Evolutionary conservation across 2,329 filamentous ascomycete species (phyloP), one percentile per base, ranked within the genome.

Genomic region (Dothideomycetes sp.): DNA sequence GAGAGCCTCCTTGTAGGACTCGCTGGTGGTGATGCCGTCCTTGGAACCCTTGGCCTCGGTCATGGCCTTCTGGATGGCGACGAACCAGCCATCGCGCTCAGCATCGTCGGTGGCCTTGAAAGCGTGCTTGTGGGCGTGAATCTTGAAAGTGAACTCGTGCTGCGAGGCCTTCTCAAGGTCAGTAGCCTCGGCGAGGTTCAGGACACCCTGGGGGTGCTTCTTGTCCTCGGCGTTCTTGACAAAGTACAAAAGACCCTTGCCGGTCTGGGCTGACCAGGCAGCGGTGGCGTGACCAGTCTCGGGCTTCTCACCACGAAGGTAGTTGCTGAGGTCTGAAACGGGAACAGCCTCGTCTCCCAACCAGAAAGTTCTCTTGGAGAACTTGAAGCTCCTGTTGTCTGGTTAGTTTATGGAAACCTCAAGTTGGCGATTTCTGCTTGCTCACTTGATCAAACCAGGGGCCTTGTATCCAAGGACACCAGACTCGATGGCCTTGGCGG

Each of bases 241-340:
- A 65, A 85, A 84, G 74, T 93, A 94, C 29, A 96, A 72, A 15
- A 96, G 82, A 59, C 91, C 91, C 73, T 94, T 94, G 63, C 89
- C 89, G 45, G 89, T 95, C 73, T 94, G 79, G 53, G 79, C 80
- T 49, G 89, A 86, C 86, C 91, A 95, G 24, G 91, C 83, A 52
- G 79, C 82, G 53, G 82, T 82, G 51, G 84, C 74, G 69, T 93
- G 82, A 47, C 83, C 81, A 51, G 80, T 72, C 40, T 80, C 73
- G 43, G 80, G 73, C 80, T 95, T 95, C 76, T 94, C 87, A 56
- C 78, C 80, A 67, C 87, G 85, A 53, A 93, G 73, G 71, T 89
- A 95, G 54, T 73, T 68, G 52, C 72, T 65, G 43, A 95, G 74
- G 59, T 81, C 73, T 66, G 89, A 82, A 53, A 77, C 67, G 57